These are phyloP conservation scores for Leishmania guyanensis DNA, from an alignment of 208 protist genomes.

Conservation along the genomic window DNA sequence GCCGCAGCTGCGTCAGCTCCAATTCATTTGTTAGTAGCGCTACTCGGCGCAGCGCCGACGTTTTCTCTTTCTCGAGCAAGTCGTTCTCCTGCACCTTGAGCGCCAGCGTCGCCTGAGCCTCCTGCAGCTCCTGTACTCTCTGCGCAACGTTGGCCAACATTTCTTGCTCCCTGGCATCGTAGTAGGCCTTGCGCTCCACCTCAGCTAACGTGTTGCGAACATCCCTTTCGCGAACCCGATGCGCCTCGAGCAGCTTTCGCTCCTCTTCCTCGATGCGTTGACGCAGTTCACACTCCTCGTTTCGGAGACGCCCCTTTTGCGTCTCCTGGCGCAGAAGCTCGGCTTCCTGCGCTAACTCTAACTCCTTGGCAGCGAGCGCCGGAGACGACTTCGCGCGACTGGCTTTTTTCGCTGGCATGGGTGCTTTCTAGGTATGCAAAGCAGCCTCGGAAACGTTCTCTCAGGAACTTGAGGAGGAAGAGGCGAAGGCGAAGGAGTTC, in stretches of 20 bases:
- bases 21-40: conserved; percentile 76
- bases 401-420: conserved; percentile 52
- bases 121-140: conserved; percentile 20
- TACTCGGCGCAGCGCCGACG: conserved; percentile 60
- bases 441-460: background rate
- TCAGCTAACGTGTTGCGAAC: conserved; percentile 54
- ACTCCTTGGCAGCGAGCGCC: conserved; percentile 36
- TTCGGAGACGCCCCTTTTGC: conserved; percentile 50
- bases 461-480: background rate
- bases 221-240: conserved; percentile 51
- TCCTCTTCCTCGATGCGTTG: conserved; percentile 72
- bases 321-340: conserved; percentile 51
- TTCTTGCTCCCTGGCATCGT: conserved; percentile 55
- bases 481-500: background rate
- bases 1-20: conserved; percentile 63
- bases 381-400: conserved; percentile 33
- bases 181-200: conserved; percentile 40
- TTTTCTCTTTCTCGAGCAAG: conserved; percentile 60
- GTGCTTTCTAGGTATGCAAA: background rate
- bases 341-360: conserved; percentile 40
- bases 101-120: conserved; percentile 23
- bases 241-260: conserved; percentile 43
- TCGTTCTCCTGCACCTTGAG: conserved; percentile 55
- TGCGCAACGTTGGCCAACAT: conserved; percentile 34
- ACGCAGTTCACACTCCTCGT: conserved; percentile 58